Conservation (phyloP, 371 early-diverging fungal genomes). For the Gilbertella persicaria region DNA sequence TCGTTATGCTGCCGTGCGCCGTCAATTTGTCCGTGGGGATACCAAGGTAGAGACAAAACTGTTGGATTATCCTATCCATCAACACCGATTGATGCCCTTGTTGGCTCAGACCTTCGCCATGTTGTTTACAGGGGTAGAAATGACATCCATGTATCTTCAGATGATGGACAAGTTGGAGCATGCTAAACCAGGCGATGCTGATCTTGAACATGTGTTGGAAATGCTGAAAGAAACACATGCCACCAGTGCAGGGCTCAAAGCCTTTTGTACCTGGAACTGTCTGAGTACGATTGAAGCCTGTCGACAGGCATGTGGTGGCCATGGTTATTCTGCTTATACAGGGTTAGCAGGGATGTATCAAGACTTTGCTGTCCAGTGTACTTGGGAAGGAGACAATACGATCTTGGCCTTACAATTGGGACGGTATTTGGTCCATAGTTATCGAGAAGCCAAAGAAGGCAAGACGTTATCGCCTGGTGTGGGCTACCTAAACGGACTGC, state of each 20-base stretch:
- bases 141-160: conserved; percentile 72
- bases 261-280: conserved; percentile 92
- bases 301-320: conserved; percentile 89
- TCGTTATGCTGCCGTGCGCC: conserved; percentile 89
- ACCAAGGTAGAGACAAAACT: conserved; percentile 76
- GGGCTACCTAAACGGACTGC: conserved; percentile 71
- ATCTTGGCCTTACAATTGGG: conserved; percentile 89
- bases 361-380: conserved; percentile 93
- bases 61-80: conserved; percentile 91
- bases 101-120: conserved; percentile 91
- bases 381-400: conserved; percentile 94
- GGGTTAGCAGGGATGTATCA: conserved; percentile 84
- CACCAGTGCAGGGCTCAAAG: conserved; percentile 90
- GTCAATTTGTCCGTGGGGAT: conserved; percentile 71
- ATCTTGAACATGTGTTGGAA: conserved; percentile 69
- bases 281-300: conserved; percentile 88
- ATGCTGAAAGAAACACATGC: conserved; percentile 90
- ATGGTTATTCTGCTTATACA: conserved; percentile 91
- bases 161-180: conserved; percentile 76
- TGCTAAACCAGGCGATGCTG: conserved; percentile 65
- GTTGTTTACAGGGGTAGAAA: conserved; percentile 86
- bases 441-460: conserved; percentile 76
- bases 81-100: conserved; percentile 88
- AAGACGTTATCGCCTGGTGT: conserved; percentile 80
- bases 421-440: conserved; percentile 83